Conservation (phyloP, 345 rosid genomes). For the Salix viminalis region DNA sequence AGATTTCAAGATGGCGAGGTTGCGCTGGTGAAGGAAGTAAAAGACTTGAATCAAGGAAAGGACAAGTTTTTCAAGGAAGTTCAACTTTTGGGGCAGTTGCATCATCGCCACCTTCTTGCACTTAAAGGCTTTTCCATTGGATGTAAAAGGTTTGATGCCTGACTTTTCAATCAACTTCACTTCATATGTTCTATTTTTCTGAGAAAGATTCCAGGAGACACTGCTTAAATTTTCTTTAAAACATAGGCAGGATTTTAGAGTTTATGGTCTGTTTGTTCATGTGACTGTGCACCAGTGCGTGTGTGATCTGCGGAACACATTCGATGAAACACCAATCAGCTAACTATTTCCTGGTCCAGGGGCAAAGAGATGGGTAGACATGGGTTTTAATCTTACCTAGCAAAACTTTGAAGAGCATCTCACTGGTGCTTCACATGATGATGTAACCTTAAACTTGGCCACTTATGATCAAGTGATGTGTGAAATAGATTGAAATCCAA, state of each 20-base stretch:
- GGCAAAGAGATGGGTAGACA: background rate
- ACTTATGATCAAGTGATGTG: background rate
- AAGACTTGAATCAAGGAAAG: slow-evolving; percentile 39
- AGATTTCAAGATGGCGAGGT: slow-evolving; percentile 60
- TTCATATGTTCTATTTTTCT: no score
- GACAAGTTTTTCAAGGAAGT: slow-evolving; percentile 65
- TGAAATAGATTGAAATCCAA: no score
- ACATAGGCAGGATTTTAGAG: no score
- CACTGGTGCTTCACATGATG: no score
- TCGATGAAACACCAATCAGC: no score
- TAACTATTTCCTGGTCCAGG: background rate
- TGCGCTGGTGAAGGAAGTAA: slow-evolving; percentile 70
- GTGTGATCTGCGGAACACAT: background rate
- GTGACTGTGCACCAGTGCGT: background rate
- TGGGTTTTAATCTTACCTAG: background rate
- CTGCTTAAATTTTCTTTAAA: background rate
- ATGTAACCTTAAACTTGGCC: no score
- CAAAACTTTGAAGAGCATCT: no score
- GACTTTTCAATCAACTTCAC: background rate
- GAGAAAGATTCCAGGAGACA: background rate
- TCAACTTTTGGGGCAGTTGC: slow-evolving; percentile 67
- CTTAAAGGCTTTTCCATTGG: slow-evolving; percentile 76
- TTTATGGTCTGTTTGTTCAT: background rate
- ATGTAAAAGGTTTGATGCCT: slow-evolving; percentile 46
- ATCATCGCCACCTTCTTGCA: slow-evolving; percentile 89